Conservation (phyloP, 2,329 filamentous ascomycete genomes). For the Botrytis hyacinthi region DNA sequence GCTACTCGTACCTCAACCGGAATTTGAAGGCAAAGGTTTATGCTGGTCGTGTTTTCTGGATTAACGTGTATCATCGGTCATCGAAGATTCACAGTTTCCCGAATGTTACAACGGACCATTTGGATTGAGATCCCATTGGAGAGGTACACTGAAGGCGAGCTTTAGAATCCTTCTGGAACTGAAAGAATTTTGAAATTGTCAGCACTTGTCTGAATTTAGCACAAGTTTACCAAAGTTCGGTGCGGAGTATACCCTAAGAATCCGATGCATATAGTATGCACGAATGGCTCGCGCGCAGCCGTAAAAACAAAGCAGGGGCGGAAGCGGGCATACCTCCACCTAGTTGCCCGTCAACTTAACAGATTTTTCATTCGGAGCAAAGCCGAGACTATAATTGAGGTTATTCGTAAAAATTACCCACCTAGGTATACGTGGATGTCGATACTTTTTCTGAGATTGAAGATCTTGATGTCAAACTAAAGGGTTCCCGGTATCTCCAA, state of each 20-base stretch:
- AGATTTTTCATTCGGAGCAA: neutral
- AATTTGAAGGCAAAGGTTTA: neutral
- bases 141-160: neutral
- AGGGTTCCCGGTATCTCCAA: neutral
- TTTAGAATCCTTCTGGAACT: conserved; percentile 3
- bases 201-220: conserved; percentile 16
- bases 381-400: neutral
- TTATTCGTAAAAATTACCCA: neutral
- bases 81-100: neutral
- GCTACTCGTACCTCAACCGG: neutral
- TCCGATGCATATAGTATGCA: conserved; percentile 12
- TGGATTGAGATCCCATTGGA: neutral
- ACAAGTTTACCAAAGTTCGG: neutral
- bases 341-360: conserved; percentile 4
- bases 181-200: conserved; percentile 8
- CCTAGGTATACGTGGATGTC: neutral
- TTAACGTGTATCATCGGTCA: neutral
- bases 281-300: neutral
- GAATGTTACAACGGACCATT: neutral
- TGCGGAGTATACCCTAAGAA: conserved; percentile 10
- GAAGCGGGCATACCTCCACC: conserved; percentile 8
- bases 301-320: neutral
- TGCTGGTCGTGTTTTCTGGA: neutral
- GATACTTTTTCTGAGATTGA: neutral
- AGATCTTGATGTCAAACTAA: neutral